phyloP scores from a whole-genome alignment of 129 eudicot genomes.

The Artemisia annua region DNA sequence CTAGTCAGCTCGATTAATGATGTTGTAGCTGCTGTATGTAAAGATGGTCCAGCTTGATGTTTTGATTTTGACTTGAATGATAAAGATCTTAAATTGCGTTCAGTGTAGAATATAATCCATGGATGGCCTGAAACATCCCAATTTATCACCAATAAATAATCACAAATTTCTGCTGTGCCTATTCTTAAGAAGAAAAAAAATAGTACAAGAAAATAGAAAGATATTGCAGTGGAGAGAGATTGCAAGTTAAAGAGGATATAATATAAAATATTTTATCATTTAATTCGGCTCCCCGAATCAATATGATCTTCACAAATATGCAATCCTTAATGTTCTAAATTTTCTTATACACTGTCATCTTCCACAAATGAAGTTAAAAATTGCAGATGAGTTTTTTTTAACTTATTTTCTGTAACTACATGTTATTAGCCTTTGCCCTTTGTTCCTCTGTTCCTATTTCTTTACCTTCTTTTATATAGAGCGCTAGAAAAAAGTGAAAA shows the following conservation, averaged over 20 bases:
- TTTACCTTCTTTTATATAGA: no score
- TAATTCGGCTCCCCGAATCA: neutral
- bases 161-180: neutral
- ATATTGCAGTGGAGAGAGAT: neutral
- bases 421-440: no score
- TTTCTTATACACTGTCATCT: no score
- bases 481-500: neutral
- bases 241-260: neutral
- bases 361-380: no score
- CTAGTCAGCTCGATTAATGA: slow-evolving; percentile 41
- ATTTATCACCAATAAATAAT: neutral
- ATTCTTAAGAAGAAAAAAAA: neutral
- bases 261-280: neutral
- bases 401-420: no score
- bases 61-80: slow-evolving; percentile 62
- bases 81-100: slow-evolving; percentile 52
- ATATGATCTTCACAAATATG: neutral
- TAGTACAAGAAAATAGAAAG: neutral
- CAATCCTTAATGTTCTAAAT: no score
- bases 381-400: no score
- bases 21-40: slow-evolving; percentile 33
- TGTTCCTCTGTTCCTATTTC: no score
- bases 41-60: slow-evolving; percentile 31
- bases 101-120: slow-evolving; percentile 86
- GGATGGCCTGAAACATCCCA: slow-evolving; percentile 70